Evolutionary conservation across 129 eudicot species (phyloP).

Genomic region (Flaveria sonorensis): DNA sequence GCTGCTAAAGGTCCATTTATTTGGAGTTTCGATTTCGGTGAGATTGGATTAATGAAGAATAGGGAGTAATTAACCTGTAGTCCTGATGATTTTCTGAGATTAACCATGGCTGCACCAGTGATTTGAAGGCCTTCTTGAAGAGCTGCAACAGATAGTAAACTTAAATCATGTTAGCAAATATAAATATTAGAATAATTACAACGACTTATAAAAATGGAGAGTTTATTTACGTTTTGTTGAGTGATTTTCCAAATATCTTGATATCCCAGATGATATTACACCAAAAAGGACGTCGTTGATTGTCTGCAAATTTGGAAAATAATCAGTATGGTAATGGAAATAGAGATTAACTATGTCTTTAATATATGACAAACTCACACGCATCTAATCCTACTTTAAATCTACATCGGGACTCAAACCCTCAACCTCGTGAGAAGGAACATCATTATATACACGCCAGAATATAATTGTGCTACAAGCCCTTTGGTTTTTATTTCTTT

Average conservation of each 20-base stretch:
- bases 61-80: slow-evolving; percentile 51
- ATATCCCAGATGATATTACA: slow-evolving; percentile 70
- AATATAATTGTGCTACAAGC: no score
- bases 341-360: neutral
- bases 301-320: slow-evolving; percentile 48
- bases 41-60: neutral
- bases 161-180: neutral
- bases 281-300: slow-evolving; percentile 86
- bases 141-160: slow-evolving; percentile 32
- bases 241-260: slow-evolving; percentile 61
- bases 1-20: neutral
- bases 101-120: slow-evolving; percentile 79
- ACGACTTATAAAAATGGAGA: neutral
- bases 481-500: no score
- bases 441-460: no score
- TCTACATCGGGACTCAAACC: no score
- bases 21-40: neutral
- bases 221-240: slow-evolving; percentile 53
- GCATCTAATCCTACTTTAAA: no score
- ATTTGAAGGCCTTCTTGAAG: slow-evolving; percentile 56
- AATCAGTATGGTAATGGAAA: neutral
- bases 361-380: no score
- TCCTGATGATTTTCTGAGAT: slow-evolving; percentile 64
- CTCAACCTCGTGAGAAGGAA: no score
- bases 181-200: neutral